Percentiles rank a stretch among this genome's conserved stretches.
Evolutionary conservation across 2,329 filamentous ascomycete species (phyloP).

Genomic region (Metarhizium rileyi): DNA sequence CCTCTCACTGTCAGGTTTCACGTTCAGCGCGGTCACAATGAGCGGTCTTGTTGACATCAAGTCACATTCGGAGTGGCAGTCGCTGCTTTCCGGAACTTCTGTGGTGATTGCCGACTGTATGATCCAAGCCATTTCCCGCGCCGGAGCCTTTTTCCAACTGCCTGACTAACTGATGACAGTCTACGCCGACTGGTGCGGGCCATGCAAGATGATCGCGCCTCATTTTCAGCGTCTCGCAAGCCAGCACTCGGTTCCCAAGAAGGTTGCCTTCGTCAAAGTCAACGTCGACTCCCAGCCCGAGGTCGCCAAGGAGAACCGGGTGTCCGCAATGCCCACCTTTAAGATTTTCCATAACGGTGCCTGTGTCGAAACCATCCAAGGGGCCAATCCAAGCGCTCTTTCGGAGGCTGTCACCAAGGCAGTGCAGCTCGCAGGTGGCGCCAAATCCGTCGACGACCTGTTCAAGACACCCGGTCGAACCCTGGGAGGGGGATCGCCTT

Average conservation of each 20-base stretch:
- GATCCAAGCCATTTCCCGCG: constrained; percentile 16
- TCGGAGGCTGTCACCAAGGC: constrained; percentile 67
- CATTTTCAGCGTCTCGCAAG: constrained; percentile 40
- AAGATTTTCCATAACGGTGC: constrained; percentile 73
- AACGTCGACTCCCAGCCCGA: constrained; percentile 17
- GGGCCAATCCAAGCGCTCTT: constrained; percentile 70
- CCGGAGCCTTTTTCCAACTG: background rate
- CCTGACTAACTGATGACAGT: constrained; percentile 88
- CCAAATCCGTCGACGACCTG: constrained; percentile 28
- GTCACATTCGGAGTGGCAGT: constrained; percentile 62
- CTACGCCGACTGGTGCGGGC: constrained; percentile 41
- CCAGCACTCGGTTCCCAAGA: constrained; percentile 14
- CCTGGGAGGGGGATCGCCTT: constrained; percentile 34
- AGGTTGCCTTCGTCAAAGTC: constrained; percentile 12
- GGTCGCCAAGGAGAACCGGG: constrained; percentile 55
- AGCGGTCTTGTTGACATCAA: constrained; percentile 44
- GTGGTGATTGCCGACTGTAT: constrained; percentile 87
- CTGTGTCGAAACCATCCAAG: constrained; percentile 66
- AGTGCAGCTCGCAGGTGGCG: constrained; percentile 40
- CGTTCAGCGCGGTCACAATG: constrained; percentile 24
- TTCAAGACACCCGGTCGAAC: constrained; percentile 49
- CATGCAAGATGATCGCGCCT: constrained; percentile 39
- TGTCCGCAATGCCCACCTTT: constrained; percentile 90
- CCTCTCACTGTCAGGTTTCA: constrained; percentile 1
- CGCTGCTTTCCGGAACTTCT: constrained; percentile 59